Conservation (phyloP, 164 flowering plant genomes). For the Umbilicus rupestris region DNA sequence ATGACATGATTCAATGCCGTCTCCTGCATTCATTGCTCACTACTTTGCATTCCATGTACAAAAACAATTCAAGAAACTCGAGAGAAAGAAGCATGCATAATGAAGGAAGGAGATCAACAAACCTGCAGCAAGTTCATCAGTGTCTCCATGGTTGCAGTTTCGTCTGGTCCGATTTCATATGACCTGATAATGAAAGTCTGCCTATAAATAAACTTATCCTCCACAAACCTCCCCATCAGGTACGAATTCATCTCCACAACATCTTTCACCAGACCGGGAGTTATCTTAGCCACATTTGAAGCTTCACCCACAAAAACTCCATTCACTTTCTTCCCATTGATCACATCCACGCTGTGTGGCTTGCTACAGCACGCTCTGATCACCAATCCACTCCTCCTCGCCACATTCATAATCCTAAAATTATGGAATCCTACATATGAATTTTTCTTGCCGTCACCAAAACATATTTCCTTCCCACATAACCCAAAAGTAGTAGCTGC, state of each 20-base stretch:
- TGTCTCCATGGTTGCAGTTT: constrained; percentile 82
- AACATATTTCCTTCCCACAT: not conserved
- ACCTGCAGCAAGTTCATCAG: constrained; percentile 82
- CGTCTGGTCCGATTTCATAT: constrained; percentile 76
- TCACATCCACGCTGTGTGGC: constrained; percentile 17
- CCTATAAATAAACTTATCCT: constrained; percentile 44
- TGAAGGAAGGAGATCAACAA: constrained; percentile 1
- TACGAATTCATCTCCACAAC: constrained; percentile 18
- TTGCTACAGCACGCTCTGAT: constrained; percentile 16
- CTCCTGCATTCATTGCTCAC: constrained; percentile 32
- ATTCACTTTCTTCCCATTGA: constrained; percentile 51
- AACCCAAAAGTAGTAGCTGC: not conserved
- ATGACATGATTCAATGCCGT: constrained; percentile 70
- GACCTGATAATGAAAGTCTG: constrained; percentile 64
- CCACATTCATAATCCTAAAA: not conserved
- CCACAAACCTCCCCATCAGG: constrained; percentile 48
- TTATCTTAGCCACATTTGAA: constrained; percentile 5
- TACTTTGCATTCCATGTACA: too few species aligned
- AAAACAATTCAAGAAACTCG: not conserved
- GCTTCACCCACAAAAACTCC: constrained; percentile 22
- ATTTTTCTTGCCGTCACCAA: not conserved
- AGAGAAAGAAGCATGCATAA: not conserved
- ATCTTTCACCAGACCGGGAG: constrained; percentile 6
- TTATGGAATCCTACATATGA: not conserved
- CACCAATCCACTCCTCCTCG: not conserved